Evolutionary conservation across 306 rosid species (phyloP), one percentile per base, ranked within the genome.

Genomic region (Vigna mungo): DNA sequence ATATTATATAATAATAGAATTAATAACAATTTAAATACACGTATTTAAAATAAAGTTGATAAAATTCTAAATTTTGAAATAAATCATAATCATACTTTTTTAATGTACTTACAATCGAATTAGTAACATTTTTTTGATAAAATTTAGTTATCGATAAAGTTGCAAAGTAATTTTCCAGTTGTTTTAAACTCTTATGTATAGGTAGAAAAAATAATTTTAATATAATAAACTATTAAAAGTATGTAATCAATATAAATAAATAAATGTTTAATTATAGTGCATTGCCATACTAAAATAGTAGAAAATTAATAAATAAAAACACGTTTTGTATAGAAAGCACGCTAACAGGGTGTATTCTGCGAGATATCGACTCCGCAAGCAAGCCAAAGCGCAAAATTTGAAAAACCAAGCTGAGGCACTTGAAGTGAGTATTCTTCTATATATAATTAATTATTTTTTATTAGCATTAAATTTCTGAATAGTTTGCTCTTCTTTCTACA

Each of bases 311-410:
- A n/a, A 51, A n/a, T 51, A 7, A 44, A 25, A 59, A 12, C 7
- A 59, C 13, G 5, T 0, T 27, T 34, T 61, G 14, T 32, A 61
- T 5, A 64, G 79, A 30, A 17, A 30, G 71, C 49, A 46, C n/a
- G 79, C 79, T 0, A 75, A 62, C 15, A 75, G 71, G 21, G 23
- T 76, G 9, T 51, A 76, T 76, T 4, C 64, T 9, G 80, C 80
- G 0, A 64, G 43, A 76, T 23, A 63, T 25, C 46, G 67, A 1
- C 53, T 15, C 10, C 14, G 43, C 9, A 76, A 76, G 74, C 27
- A 1, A 52, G 66, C 44, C 0, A 39, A 0, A 44, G 1, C 25
- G 3, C 10, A 21, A 5, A 1, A 52, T 17, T 43, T 37, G 52
- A 4, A 5, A 3, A 39, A 0, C 18, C 11, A 52, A 5, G 36